Evolutionary conservation across 768 basidiomycete species (phyloP), one percentile per base, ranked within the genome.

Genomic region (Clitopilus hobsonii): DNA sequence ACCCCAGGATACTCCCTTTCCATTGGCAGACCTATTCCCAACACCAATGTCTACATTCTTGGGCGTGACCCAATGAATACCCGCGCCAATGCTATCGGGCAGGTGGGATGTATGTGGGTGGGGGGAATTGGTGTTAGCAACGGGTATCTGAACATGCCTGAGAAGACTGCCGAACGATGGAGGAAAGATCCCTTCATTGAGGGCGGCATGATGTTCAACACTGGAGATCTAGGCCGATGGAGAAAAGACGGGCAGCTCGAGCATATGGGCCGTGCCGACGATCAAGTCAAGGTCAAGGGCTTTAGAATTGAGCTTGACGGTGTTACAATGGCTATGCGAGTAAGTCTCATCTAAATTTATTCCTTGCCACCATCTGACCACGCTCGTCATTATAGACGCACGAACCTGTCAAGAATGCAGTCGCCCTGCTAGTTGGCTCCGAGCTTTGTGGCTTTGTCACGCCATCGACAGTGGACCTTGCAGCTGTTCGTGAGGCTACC

Each of bases 291-390:
- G 64, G 72, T 85, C 62, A 83, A 83, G 74, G 84, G 83, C 4
- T 85, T 85, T 69, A 77, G 84, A 26, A 80, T 85, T 14, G 84
- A 85, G 61, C 70, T 85, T 7, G 84, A 83, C 56, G 84, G 84
- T 2, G 82, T 85, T 6, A 72, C 81, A 1, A 76, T 75, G 20
- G 82, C 82, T 5, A 81, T 85, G 79, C 74, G 81, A 11, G 41
- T 45, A 23, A 45, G 41, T 11, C 4, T 20, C 22, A 11, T 2
- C 22, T 8, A 18, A 45, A 45, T 20, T 45, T 45, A 45, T 45
- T 18, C 8, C 41, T 45, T 45, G 41, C 7, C 30, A 32, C 30
- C 16, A 45, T 45, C 41, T 45, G 41, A 45, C 22, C 22, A 32
- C 16, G n/a, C 16, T 20, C 3, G 14, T 18, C 41, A 11, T 23